Evolutionary conservation across 2,329 filamentous ascomycete species (phyloP).

Genomic region (Purpureocillium takamizusanense): DNA sequence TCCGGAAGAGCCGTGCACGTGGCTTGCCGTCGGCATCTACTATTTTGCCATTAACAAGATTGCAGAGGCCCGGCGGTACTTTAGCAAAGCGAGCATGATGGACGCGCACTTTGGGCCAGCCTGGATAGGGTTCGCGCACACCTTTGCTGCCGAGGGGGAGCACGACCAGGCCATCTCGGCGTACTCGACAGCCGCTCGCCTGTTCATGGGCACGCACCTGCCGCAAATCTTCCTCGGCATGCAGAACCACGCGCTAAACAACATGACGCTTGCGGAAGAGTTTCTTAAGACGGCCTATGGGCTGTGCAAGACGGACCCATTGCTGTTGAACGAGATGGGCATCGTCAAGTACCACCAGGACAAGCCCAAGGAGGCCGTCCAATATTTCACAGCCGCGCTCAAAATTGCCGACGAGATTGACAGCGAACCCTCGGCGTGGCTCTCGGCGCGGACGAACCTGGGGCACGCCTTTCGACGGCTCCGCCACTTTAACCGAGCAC

Average conservation of each 20-base stretch:
- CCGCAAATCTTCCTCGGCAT: constrained; percentile 95
- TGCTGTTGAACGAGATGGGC: constrained; percentile 91
- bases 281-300: constrained; percentile 85
- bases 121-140: constrained; percentile 98
- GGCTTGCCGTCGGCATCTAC: constrained; percentile 91
- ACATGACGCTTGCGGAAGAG: constrained; percentile 87
- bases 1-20: constrained; percentile 83
- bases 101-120: constrained; percentile 94
- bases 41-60: constrained; percentile 86
- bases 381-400: constrained; percentile 71
- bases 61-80: constrained; percentile 88
- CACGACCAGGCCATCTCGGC: constrained; percentile 97
- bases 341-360: constrained; percentile 93
- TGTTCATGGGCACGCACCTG: constrained; percentile 95
- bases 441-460: constrained; percentile 79
- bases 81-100: constrained; percentile 96
- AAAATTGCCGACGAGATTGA: constrained; percentile 71
- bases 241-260: constrained; percentile 95
- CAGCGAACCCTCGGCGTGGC: constrained; percentile 72
- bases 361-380: constrained; percentile 63
- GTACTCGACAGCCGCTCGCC: constrained; percentile 85
- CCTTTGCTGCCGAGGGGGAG: constrained; percentile 93
- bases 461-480: constrained; percentile 77
- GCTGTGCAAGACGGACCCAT: constrained; percentile 74
- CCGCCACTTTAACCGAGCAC: constrained; percentile 58